Evolutionary conservation across 192 early-diverging fungal species (phyloP).

Genomic region (Funneliformis mosseae): DNA sequence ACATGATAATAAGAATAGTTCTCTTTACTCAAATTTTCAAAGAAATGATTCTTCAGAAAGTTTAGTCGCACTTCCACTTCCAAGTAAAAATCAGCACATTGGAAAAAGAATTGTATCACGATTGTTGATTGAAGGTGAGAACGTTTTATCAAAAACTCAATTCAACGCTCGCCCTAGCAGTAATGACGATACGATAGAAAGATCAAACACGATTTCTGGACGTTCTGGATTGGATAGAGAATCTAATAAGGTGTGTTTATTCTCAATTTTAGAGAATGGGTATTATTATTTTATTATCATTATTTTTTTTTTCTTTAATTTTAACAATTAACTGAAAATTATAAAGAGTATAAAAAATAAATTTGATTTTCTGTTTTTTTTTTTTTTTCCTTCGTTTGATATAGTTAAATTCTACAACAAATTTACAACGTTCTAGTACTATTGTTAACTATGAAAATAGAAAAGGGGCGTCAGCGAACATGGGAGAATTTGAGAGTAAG

Average conservation of each 20-base stretch:
- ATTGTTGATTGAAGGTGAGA: neutral
- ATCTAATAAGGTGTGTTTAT: neutral
- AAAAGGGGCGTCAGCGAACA: neutral
- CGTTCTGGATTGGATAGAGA: neutral
- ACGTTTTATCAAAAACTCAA: neutral
- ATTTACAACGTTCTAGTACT: neutral
- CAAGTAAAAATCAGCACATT: neutral
- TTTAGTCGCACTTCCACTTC: neutral
- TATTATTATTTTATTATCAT: neutral
- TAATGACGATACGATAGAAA: neutral
- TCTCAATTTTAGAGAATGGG: neutral
- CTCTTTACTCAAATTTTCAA: neutral
- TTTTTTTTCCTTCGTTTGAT: neutral
- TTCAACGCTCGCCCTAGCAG: neutral
- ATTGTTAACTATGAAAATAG: neutral
- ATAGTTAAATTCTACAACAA: neutral
- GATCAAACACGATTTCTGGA: neutral
- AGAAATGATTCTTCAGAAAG: neutral
- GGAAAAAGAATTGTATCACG: neutral
- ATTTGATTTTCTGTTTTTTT: neutral
- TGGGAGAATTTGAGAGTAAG: constrained; percentile 22
- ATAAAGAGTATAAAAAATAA: neutral
- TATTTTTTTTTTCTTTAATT: too few relatives aligned
- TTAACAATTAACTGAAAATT: neutral
- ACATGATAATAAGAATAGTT: neutral